Evolutionary conservation across 768 basidiomycete species (phyloP), one percentile per base, ranked within the genome.

Genomic region (Porpolomopsis calyptriformis): DNA sequence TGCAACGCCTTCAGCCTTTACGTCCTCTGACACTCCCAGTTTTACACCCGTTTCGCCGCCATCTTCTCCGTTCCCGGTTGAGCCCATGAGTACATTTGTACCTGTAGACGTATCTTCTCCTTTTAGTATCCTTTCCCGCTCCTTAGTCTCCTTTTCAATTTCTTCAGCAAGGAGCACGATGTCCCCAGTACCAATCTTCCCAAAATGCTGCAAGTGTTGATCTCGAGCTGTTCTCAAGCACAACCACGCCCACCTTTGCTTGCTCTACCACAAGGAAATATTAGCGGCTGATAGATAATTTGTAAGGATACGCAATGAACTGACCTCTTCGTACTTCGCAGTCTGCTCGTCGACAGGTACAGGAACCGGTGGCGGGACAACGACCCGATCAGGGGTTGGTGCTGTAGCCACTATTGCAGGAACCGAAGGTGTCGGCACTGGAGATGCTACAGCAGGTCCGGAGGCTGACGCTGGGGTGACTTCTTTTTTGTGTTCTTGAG

Each of bases 131-230:
- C 64, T 63, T 58, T 61, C 63, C 40, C 59, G 54, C 52, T 69
- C 71, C 18, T 62, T 57, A 51, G 72, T 66, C 46, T 69, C 68
- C 41, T 66, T 70, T 51, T 76, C 74, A 45, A 77, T 76, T 55
- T 73, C 74, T 38, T 67, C 61, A 5, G 62, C 62, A 29, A 77
- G 70, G 14, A 68, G 53, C 40, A 72, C 71, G 49, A 92, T 66
- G 50, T 90, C 85, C 6, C 85, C 86, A 4, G 78, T 78, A 14
- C 84, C 85, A 49, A 89, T 88, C 65, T 78, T 82, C n/a, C 79
- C 74, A 52, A 91, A 90, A 53, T 86, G 78, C 50, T 80, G 76
- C 33, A 89, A 59, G 60, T 89, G 67, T 48, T 73, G 72, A 52
- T 85, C 80, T 29, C 87, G 81, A 45, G 84, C 78, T 34, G 77